Percentiles rank a stretch among this genome's conserved stretches.
phyloP scores from a whole-genome alignment of 139 green algal genomes.

The Chlorella sorokiniana region DNA sequence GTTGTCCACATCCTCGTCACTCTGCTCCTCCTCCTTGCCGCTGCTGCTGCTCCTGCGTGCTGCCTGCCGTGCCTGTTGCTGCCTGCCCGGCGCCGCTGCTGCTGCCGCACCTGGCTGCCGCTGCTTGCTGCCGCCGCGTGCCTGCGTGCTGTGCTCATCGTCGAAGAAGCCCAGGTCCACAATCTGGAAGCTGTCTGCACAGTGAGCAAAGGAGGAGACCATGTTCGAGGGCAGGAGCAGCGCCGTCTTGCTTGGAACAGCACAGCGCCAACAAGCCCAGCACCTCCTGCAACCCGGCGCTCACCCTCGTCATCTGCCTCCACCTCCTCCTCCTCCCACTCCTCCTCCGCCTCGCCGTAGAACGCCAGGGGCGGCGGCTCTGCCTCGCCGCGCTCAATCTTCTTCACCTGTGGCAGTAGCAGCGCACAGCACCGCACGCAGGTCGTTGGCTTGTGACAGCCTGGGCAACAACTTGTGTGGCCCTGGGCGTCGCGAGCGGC shows the following conservation, averaged over 20 bases:
- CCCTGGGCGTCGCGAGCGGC: too few relatives aligned
- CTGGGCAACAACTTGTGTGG: too few relatives aligned
- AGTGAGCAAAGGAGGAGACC: not conserved
- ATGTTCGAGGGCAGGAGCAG: not conserved
- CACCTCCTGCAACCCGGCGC: not conserved
- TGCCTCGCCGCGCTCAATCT: conserved; percentile 35
- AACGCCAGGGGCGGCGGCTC: conserved; percentile 54
- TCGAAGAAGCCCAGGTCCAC: conserved; percentile 48
- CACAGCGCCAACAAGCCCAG: too few relatives aligned
- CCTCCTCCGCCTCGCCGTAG: conserved; percentile 7
- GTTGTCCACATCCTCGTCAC: conserved; percentile 17
- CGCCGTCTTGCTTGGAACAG: not conserved
- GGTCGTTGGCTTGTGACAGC: too few relatives aligned
- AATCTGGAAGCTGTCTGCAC: not conserved
- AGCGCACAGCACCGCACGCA: not conserved
- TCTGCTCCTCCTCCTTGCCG: not conserved
- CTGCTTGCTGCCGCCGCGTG: not conserved
- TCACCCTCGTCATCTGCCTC: conserved; percentile 27
- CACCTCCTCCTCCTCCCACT: not conserved
- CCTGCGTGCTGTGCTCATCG: not conserved
- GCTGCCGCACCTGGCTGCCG: not conserved
- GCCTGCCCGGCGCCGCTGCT: not conserved
- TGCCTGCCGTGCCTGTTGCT: not conserved
- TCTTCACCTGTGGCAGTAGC: conserved; percentile 9
- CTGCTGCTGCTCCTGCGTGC: conserved; percentile 4